phyloP scores from a whole-genome alignment of 108 stramenopile species.

The Schizochytrium sp. region DNA sequence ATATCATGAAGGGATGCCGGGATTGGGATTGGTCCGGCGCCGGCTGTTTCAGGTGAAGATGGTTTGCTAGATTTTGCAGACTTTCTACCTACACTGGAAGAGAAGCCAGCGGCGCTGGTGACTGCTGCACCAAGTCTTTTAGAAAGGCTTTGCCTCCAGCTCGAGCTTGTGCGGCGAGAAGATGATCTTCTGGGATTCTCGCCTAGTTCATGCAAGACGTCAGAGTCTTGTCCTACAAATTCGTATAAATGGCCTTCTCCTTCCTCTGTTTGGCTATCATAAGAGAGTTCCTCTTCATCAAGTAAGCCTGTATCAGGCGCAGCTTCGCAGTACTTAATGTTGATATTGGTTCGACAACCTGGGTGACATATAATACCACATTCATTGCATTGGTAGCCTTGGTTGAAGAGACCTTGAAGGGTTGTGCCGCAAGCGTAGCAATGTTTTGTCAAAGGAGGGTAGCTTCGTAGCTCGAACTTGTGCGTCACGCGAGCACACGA shows the following conservation, averaged over 20 bases:
- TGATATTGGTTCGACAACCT: conserved; percentile 23
- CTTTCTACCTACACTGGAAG: too few species aligned
- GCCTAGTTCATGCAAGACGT: background rate
- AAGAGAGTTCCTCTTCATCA: background rate
- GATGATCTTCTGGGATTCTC: background rate
- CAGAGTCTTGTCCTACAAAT: conserved; percentile 3
- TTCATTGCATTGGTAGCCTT: conserved; percentile 46
- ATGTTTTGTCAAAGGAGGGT: conserved; percentile 6
- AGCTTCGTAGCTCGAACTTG: conserved; percentile 53
- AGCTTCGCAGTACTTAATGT: conserved; percentile 42
- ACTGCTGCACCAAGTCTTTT: too few species aligned
- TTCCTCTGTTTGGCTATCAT: background rate
- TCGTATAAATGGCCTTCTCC: conserved; percentile 39
- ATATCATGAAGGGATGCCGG: conserved; percentile 17
- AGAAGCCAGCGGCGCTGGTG: too few species aligned
- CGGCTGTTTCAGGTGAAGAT: background rate
- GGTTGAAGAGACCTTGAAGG: conserved; percentile 44
- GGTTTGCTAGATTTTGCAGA: too few species aligned
- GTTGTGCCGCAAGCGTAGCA: conserved; percentile 56
- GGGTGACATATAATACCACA: conserved; percentile 40
- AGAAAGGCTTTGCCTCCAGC: background rate
- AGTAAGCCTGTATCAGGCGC: conserved; percentile 8
- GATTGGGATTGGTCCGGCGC: conserved; percentile 20
- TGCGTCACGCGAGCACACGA: conserved; percentile 22
- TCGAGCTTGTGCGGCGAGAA: background rate